A percentile compares a stretch with the other conserved stretches of the same genome.
These are phyloP conservation scores for Austroboletus festivus DNA, from an alignment of 768 basidiomycete genomes.

Conservation along the genomic window DNA sequence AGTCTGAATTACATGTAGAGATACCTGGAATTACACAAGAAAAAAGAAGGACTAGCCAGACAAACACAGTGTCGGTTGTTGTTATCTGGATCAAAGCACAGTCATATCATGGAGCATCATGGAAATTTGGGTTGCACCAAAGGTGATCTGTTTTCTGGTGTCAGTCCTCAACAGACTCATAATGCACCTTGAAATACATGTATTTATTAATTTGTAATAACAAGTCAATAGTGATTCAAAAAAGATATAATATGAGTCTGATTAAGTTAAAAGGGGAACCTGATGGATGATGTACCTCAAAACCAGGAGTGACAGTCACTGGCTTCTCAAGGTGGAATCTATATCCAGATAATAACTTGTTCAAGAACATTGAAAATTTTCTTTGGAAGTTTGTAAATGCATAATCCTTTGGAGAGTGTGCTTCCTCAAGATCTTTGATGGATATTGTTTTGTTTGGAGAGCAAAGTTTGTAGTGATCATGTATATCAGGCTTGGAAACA, in stretches of 20 bases:
- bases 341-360: not conserved
- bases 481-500: too few relatives aligned
- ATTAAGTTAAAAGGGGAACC: too few relatives aligned
- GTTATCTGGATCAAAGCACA: slow-evolving; percentile 22
- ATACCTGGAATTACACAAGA: not conserved
- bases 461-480: not conserved
- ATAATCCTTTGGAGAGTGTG: not conserved
- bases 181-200: slow-evolving; percentile 24
- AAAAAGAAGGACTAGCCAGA: slow-evolving; percentile 23
- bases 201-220: slow-evolving; percentile 28
- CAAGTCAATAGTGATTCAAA: too few relatives aligned
- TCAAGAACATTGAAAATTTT: not conserved
- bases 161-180: too few relatives aligned
- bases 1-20: too few relatives aligned
- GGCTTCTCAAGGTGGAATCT: too few relatives aligned
- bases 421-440: not conserved
- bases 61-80: slow-evolving; percentile 6
- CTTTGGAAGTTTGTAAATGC: not conserved
- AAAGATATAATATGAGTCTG: too few relatives aligned
- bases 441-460: not conserved
- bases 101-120: slow-evolving; percentile 22
- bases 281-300: too few relatives aligned
- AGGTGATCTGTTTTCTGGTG: slow-evolving; percentile 25
- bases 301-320: too few relatives aligned
- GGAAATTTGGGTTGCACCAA: slow-evolving; percentile 31